These are phyloP conservation scores for Alternaria sp. DNA, from an alignment of 2,329 filamentous ascomycete species.

Conservation along the genomic window DNA sequence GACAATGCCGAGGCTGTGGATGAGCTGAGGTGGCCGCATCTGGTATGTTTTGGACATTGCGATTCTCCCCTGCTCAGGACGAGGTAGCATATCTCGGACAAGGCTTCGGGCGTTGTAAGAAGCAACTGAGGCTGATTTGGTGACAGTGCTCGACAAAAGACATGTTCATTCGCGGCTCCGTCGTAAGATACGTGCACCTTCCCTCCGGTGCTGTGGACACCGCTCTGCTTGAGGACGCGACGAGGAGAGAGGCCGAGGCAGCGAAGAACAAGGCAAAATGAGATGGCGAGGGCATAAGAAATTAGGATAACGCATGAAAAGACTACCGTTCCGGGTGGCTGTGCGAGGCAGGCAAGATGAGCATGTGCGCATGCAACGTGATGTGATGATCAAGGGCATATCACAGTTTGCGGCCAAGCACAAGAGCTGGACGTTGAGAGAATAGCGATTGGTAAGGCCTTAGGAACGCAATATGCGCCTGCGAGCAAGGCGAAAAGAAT, in stretches of 20 bases:
- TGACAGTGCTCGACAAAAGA: conserved; percentile 83
- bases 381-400: not conserved
- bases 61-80: not conserved
- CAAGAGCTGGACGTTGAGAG: not conserved
- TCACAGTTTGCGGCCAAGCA: not conserved
- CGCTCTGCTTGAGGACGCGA: conserved; percentile 88
- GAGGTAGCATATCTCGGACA: not conserved
- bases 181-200: conserved; percentile 91
- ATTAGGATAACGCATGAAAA: not conserved
- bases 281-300: conserved; percentile 1
- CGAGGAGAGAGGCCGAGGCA: conserved; percentile 48
- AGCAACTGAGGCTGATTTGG: not conserved
- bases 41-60: conserved; percentile 62
- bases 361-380: not conserved
- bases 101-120: not conserved
- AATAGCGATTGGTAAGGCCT: not conserved
- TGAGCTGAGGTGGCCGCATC: conserved; percentile 91
- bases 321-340: not conserved
- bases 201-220: conserved; percentile 85
- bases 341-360: not conserved
- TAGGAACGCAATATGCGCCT: not conserved
- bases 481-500: not conserved
- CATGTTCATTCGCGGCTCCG: conserved; percentile 92
- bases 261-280: conserved; percentile 51
- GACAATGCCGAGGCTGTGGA: conserved; percentile 94